Evolutionary conservation across 164 flowering plant genomes (phyloP), one percentile per base, ranked within the genome.

Genomic region (Brasenia schreberi): DNA sequence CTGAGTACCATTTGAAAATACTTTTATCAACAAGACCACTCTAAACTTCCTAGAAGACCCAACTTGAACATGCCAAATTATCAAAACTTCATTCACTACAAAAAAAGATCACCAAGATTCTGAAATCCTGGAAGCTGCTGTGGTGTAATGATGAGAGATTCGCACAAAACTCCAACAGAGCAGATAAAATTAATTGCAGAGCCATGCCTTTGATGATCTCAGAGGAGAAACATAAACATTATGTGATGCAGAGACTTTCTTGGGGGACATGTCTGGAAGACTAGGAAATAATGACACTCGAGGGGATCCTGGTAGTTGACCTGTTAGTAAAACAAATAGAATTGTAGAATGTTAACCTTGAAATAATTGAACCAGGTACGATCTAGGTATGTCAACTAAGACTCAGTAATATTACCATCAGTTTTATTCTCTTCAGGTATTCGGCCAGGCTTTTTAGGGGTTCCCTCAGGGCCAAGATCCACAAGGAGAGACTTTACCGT

Each of bases 221-320:
- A 95, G 70, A 18, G 99, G 99, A 33, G 39, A 95, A 53, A 92
- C 99, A 65, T 90, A 95, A n/a, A 95, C 96, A 77, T 95, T 95
- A 69, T 85, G 99, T 27, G 82, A 65, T 5, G 95, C 81, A 70
- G 99, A 92, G 44, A 95, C 98, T 77, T 95, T 92, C 83, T 90
- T 92, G 2, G 99, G 99, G 19, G 99, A 95, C 96, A 95, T 90
- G 72, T 95, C 98, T 66, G 99, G 99, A 27, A 95, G 84, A 73
- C 77, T 84, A 27, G 99, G 96, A 78, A 95, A 95, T 17, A 84
- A 64, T 64, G 98, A 78, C 62, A 85, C 44, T 63, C 80, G 84
- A 5, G 96, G 96, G 27, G 95, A 88, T 70, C 85, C 88, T 53
- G 97, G 96, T 74, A 85, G 83, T 72, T 74, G 87, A 73, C 87